Evolutionary conservation across 352 stramenopile species (phyloP), one percentile per base, ranked within the genome.

Genomic region (Phytophthora pisi): DNA sequence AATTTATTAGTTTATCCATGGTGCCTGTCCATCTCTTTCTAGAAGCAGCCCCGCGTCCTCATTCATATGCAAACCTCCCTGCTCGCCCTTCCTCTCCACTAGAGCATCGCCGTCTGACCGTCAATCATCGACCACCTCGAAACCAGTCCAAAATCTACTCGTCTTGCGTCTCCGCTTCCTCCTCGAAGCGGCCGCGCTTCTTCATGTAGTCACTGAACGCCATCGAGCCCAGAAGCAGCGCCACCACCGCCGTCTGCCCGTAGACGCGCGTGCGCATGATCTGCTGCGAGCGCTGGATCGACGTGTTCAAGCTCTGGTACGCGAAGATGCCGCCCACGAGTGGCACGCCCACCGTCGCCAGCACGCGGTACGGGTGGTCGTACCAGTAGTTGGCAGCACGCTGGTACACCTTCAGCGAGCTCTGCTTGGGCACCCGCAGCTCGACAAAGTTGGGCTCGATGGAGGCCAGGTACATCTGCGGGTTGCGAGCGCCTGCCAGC

Each of bases 231-330:
- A 90, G 64, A 52, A 92, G 70, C 46, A 92, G 57, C 49, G 77
- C 70, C 5, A 89, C 78, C 13, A 88, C 72, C 0, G 81, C 72
- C 28, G 69, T 69, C 50, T 92, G 84, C 13, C 81, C 84, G 75
- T 92, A 92, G 46, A 92, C 81, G 24, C 84, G 79, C 51, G 84
- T 85, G 65, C 89, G 81, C 84, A 92, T 92, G 67, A 92, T 78
- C 79, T 90, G 77, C 75, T 92, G 81, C 53, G 84, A 90, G 11
- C 58, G 53, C 60, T 77, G 64, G 60, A 92, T 84, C 49, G 72
- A 73, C 63, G 58, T 78, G 72, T 92, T 90, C 40, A 74, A 74
- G 59, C 54, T 66, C 64, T 92, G 83, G 56, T 66, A 72, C 38
- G 71, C 66, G 67, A 77, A 89, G 63, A 92, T 92, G 59, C 80